Evolutionary conservation across 768 basidiomycete species (phyloP).

Genomic region (Boletus tylopilopsis): DNA sequence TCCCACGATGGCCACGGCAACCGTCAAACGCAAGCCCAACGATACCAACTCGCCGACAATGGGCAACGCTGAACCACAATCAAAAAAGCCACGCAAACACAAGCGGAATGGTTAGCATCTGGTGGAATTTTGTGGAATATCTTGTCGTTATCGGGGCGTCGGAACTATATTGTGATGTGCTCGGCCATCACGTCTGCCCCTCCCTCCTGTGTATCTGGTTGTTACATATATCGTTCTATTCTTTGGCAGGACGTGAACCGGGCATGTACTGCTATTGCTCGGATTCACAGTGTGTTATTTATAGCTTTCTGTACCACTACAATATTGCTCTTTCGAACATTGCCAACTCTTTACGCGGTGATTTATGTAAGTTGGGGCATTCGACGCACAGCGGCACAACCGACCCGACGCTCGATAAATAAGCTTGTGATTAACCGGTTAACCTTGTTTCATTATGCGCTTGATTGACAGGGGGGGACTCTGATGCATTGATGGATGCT

Average conservation of each 20-base stretch:
- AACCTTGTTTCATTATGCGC: constrained; percentile 5
- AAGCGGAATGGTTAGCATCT: constrained; percentile 46
- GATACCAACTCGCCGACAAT: constrained; percentile 51
- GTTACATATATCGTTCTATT: constrained; percentile 30
- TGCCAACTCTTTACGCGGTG: constrained; percentile 14
- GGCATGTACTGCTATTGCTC: constrained; percentile 16
- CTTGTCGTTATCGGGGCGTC: constrained; percentile 27
- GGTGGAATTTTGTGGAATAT: constrained; percentile 32
- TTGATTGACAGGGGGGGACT: constrained; percentile 3
- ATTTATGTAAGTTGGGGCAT: not conserved
- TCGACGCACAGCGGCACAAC: not conserved
- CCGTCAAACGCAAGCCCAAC: constrained; percentile 53
- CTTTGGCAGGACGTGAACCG: constrained; percentile 22
- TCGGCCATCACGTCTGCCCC: constrained; percentile 17
- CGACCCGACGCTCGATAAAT: constrained; percentile 7
- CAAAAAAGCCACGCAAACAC: constrained; percentile 55
- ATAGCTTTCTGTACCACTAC: constrained; percentile 35
- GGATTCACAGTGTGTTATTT: constrained; percentile 35
- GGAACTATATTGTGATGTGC: constrained; percentile 29
- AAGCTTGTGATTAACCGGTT: constrained; percentile 10
- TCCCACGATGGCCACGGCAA: constrained; percentile 44
- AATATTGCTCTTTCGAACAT: constrained; percentile 17
- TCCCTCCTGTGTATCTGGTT: constrained; percentile 15
- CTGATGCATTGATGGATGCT: constrained; percentile 7
- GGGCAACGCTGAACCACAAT: constrained; percentile 43